Percentiles rank a stretch among this genome's conserved stretches.
Evolutionary conservation across 73 alveolate species (phyloP).

Genomic region (Paramecium pentaurelia): DNA sequence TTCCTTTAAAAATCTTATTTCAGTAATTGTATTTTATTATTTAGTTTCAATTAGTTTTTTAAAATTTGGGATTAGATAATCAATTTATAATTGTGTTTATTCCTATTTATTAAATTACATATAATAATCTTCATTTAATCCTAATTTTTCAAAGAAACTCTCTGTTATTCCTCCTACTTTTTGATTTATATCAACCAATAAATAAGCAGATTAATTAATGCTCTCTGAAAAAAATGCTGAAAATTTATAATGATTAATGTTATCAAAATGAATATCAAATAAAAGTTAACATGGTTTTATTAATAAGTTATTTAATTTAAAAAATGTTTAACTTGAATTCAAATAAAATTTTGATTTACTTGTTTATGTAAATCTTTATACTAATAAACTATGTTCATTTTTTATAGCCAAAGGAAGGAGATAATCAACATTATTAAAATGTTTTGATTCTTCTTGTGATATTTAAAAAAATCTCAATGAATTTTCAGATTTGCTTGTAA

Average conservation of each 20-base stretch:
- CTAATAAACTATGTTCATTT: neutral
- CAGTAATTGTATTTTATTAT: neutral
- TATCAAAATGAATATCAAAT: neutral
- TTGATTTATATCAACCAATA: neutral
- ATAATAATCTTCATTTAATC: neutral
- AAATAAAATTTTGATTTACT: neutral
- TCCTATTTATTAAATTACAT: neutral
- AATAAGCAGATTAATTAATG: neutral
- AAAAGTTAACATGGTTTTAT: neutral
- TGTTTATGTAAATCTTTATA: neutral
- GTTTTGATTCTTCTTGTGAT: neutral
- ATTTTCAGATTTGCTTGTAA: neutral
- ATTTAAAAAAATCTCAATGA: neutral
- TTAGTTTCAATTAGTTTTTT: neutral
- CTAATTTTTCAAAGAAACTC: neutral
- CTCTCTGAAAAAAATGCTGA: neutral
- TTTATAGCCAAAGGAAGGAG: neutral
- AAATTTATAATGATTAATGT: neutral
- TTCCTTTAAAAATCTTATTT: neutral
- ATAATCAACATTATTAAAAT: neutral
- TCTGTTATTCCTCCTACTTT: slow-evolving; percentile 19
- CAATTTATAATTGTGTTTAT: neutral
- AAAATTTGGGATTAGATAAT: neutral
- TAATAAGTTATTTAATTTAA: neutral
- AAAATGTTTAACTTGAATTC: neutral